Percentiles rank a stretch among this genome's conserved stretches.
phyloP scores from a whole-genome alignment of 2,329 filamentous ascomycete genomes.

The Pseudogymnoascus verrucosus region DNA sequence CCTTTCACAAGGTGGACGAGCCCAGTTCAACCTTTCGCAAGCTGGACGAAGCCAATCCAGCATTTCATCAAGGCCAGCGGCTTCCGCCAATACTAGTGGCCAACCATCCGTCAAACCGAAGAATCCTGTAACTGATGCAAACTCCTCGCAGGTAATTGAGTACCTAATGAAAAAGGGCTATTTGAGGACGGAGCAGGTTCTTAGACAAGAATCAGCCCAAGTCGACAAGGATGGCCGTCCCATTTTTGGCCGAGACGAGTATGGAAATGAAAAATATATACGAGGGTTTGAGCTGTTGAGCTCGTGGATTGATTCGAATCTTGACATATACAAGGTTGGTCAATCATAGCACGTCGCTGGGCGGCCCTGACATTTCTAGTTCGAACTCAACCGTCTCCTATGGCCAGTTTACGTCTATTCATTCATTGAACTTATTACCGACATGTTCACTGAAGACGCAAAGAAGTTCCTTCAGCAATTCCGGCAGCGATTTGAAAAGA shows the following conservation, averaged over 20 bases:
- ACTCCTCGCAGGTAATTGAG: conserved; percentile 63
- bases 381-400: conserved; percentile 77
- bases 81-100: background rate
- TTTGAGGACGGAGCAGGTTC: conserved; percentile 82
- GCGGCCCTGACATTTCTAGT: conserved; percentile 39
- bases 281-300: conserved; percentile 66
- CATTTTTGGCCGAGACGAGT: conserved; percentile 53
- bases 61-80: background rate
- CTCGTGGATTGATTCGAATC: conserved; percentile 81
- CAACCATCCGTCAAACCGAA: background rate
- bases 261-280: conserved; percentile 68
- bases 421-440: conserved; percentile 69
- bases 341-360: conserved; percentile 13
- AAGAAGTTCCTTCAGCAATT: conserved; percentile 65
- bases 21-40: background rate
- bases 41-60: background rate
- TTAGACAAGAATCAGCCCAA: conserved; percentile 81
- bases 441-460: conserved; percentile 64
- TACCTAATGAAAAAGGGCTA: conserved; percentile 96
- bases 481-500: conserved; percentile 60
- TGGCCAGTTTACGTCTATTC: conserved; percentile 96
- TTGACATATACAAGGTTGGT: conserved; percentile 84
- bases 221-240: conserved; percentile 75
- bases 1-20: background rate
- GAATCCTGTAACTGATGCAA: background rate